These are phyloP conservation scores for Chrysoporthe deuterocubensis DNA, from an alignment of 2,329 filamentous ascomycete genomes.

Conservation along the genomic window DNA sequence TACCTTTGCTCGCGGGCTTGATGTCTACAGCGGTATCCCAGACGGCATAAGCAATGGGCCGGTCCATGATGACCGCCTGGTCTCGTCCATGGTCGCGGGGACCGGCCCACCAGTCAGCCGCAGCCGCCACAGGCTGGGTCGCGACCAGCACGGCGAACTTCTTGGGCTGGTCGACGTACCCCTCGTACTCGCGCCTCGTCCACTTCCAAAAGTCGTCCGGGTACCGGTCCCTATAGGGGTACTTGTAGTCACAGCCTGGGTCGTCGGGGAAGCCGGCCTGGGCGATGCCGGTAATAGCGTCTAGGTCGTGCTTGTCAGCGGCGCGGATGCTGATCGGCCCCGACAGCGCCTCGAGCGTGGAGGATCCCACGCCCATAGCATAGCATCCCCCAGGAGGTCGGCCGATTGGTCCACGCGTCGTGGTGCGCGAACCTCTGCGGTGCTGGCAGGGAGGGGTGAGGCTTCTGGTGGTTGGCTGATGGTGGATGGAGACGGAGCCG, in stretches of 20 bases:
- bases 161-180: not conserved
- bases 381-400: not conserved
- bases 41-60: not conserved
- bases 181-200: not conserved
- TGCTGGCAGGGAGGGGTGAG: not conserved
- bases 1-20: not conserved
- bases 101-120: not conserved
- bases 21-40: not conserved
- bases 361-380: not conserved
- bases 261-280: not conserved
- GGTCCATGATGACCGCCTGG: not conserved
- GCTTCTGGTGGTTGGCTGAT: not conserved
- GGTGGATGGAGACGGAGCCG: too few species aligned
- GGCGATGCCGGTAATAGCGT: not conserved
- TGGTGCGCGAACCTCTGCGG: not conserved
- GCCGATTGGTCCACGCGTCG: not conserved
- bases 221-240: not conserved
- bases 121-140: not conserved
- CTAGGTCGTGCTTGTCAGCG: not conserved
- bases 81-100: not conserved
- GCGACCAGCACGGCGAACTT: not conserved
- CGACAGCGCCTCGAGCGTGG: not conserved
- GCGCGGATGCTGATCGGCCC: not conserved
- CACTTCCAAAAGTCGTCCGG: not conserved
- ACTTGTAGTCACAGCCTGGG: not conserved